phyloP scores from a whole-genome alignment of 108 stramenopile species.

The Cafeteria roenbergensis region DNA sequence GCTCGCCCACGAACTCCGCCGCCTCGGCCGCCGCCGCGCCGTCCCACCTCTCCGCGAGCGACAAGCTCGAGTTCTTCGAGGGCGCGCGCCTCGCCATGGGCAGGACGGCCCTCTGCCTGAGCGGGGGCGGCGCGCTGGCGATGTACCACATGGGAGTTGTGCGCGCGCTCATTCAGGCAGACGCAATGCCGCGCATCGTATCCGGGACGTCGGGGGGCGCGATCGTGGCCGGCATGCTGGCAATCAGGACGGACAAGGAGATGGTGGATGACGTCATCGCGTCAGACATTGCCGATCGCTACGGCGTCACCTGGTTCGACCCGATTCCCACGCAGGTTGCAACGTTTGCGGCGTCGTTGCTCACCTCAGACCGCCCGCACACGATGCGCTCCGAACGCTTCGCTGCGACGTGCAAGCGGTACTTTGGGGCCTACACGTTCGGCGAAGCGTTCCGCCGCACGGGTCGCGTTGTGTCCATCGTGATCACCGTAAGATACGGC shows the following conservation, averaged over 20 bases:
- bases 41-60: neutral
- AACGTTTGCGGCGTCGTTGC: neutral
- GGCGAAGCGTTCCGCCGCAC: neutral
- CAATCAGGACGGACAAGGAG: neutral
- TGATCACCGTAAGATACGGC: neutral
- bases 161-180: constrained; percentile 67
- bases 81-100: constrained; percentile 88
- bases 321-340: neutral
- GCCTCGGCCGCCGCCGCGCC: constrained; percentile 31
- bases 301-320: constrained; percentile 6
- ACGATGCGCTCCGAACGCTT: neutral
- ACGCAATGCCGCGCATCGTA: constrained; percentile 77
- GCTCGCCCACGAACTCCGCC: constrained; percentile 41
- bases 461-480: neutral
- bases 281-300: neutral
- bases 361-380: neutral
- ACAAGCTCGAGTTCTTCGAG: constrained; percentile 75
- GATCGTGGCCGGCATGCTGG: constrained; percentile 32
- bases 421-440: constrained; percentile 6
- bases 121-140: constrained; percentile 84
- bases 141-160: constrained; percentile 91
- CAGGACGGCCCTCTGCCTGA: constrained; percentile 72
- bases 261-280: constrained; percentile 4
- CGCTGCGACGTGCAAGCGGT: neutral
- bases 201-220: constrained; percentile 82